Evolutionary conservation across 805 yeast species (phyloP).

Genomic region (Grigorovia yakushimaensis): DNA sequence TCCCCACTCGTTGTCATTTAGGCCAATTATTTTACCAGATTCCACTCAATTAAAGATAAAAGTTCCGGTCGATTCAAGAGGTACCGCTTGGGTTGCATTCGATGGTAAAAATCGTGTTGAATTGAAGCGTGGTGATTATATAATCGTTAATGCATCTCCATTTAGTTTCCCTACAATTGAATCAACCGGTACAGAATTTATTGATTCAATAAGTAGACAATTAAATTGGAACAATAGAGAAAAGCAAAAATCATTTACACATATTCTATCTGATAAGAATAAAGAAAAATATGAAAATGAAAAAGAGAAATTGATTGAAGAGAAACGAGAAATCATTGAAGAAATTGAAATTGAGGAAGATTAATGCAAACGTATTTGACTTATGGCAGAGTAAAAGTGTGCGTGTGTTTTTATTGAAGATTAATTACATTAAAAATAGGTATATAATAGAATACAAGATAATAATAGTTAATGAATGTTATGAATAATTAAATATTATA

Average conservation of each 20-base stretch:
- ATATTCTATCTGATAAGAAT: slow-evolving; percentile 48
- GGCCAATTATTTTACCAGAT: slow-evolving; percentile 89
- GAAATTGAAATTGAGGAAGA: background rate
- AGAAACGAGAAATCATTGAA: background rate
- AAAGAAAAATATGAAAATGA: slow-evolving; percentile 32
- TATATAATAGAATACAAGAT: background rate
- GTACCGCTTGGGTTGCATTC: slow-evolving; percentile 95
- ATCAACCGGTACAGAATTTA: slow-evolving; percentile 61
- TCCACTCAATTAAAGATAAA: slow-evolving; percentile 78
- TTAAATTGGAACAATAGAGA: slow-evolving; percentile 92
- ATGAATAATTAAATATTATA: background rate
- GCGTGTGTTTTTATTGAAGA: too few species aligned
- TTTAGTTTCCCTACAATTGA: slow-evolving; percentile 92
- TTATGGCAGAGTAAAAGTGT: too few species aligned
- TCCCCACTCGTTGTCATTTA: slow-evolving; percentile 87
- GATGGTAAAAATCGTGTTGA: slow-evolving; percentile 89
- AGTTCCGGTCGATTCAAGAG: slow-evolving; percentile 71
- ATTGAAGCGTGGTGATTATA: slow-evolving; percentile 71
- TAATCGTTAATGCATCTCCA: slow-evolving; percentile 74
- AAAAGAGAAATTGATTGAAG: background rate
- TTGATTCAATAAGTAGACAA: slow-evolving; percentile 77
- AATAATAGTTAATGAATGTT: background rate
- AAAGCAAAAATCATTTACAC: slow-evolving; percentile 72
- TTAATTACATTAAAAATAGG: too few species aligned
- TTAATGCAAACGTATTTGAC: too few species aligned